Conservation (phyloP, 352 stramenopile species). For the Phytophthora foliorum region DNA sequence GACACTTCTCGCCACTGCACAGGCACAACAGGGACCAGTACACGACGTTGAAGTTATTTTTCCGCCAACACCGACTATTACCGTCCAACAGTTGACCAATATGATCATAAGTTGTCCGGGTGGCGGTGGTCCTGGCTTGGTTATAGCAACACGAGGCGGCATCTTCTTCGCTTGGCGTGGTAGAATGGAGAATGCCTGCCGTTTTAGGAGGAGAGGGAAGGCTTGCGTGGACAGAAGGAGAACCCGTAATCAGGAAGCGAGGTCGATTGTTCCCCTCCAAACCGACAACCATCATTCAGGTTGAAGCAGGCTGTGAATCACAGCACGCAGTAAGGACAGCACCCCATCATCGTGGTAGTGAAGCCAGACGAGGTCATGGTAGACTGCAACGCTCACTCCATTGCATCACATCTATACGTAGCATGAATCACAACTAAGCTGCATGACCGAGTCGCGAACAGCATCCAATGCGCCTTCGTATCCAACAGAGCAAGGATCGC, state of each 20-base stretch:
- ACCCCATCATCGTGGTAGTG: too few species aligned
- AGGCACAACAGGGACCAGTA: background rate
- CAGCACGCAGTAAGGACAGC: too few species aligned
- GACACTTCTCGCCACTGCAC: conserved; percentile 22
- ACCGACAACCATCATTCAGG: background rate
- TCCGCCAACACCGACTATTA: background rate
- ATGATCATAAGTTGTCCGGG: conserved; percentile 33
- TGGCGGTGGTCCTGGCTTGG: conserved; percentile 27
- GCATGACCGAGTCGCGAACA: too few species aligned
- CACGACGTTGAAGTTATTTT: background rate
- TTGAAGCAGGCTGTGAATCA: too few species aligned
- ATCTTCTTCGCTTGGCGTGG: conserved; percentile 13
- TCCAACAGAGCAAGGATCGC: background rate
- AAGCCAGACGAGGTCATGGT: too few species aligned
- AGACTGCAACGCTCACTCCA: too few species aligned
- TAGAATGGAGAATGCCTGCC: background rate
- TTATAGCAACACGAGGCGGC: conserved; percentile 31
- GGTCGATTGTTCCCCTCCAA: conserved; percentile 5
- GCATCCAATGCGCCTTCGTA: too few species aligned
- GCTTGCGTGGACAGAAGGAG: background rate
- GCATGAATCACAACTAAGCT: too few species aligned
- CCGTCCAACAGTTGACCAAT: conserved; percentile 3
- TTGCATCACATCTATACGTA: too few species aligned
- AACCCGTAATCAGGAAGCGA: conserved; percentile 12
- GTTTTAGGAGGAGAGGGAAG: background rate